Evolutionary conservation across 2,329 filamentous ascomycete species (phyloP).

Genomic region (Penicillium thymicola): DNA sequence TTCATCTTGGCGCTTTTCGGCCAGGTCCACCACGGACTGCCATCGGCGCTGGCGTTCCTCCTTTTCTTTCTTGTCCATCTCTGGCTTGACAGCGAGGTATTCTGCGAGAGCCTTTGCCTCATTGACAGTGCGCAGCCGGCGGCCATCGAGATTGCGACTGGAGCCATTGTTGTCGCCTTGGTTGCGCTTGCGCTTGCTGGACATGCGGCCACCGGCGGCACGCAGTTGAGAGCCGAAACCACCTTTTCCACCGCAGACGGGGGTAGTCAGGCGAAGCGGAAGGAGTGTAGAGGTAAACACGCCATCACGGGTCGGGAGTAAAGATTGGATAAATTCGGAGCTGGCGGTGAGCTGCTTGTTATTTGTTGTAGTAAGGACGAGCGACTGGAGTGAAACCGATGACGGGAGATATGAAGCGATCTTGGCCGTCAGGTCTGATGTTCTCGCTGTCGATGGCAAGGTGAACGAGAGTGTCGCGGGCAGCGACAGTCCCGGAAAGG

Average conservation of each 20-base stretch:
- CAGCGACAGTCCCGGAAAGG: constrained; percentile 76
- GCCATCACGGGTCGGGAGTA: constrained; percentile 51
- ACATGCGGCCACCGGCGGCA: constrained; percentile 97
- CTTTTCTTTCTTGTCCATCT: constrained; percentile 93
- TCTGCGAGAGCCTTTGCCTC: constrained; percentile 95
- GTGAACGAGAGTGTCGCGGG: constrained; percentile 81
- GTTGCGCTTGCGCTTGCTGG: constrained; percentile 82
- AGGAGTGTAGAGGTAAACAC: constrained; percentile 64
- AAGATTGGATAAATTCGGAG: constrained; percentile 55
- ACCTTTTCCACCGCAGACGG: constrained; percentile 88
- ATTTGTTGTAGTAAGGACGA: constrained; percentile 77
- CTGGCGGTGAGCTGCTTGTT: constrained; percentile 65
- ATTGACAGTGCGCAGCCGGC: constrained; percentile 83
- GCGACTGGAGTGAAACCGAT: constrained; percentile 54
- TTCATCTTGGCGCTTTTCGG: constrained; percentile 80
- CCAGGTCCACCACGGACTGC: constrained; percentile 81
- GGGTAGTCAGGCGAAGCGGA: constrained; percentile 73
- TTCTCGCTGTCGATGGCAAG: constrained; percentile 60
- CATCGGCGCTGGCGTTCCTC: constrained; percentile 77
- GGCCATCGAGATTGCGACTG: constrained; percentile 87
- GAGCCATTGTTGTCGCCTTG: constrained; percentile 82
- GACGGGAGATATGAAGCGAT: constrained; percentile 57
- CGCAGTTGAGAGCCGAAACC: constrained; percentile 96
- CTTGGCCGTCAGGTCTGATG: constrained; percentile 63
- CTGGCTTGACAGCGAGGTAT: constrained; percentile 90